Evolutionary conservation across 1,284 basidiomycete genomes (phyloP).

Genomic region (Puccinia horiana): DNA sequence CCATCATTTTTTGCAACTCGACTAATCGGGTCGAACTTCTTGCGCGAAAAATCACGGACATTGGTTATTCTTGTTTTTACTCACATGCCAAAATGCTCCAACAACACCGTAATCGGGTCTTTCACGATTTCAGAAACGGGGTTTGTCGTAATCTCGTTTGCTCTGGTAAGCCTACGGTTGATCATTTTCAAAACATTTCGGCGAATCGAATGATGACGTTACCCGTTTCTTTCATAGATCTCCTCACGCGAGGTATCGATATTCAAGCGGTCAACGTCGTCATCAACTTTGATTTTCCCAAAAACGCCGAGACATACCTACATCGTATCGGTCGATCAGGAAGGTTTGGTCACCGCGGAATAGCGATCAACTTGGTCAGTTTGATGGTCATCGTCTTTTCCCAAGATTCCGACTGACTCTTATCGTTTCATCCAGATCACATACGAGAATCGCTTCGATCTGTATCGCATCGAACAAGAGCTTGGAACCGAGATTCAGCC

Average conservation of each 20-base stretch:
- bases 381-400: constrained; percentile 57
- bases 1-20: constrained; percentile 99
- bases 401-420: neutral
- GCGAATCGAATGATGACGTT: neutral
- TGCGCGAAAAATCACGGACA: constrained; percentile 98
- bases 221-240: constrained; percentile 64
- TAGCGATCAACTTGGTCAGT: constrained; percentile 89
- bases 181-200: neutral
- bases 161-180: constrained; percentile 62
- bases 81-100: constrained; percentile 99
- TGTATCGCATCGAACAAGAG: constrained; percentile 97
- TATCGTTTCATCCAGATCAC: constrained; percentile 55
- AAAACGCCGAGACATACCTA: constrained; percentile 96
- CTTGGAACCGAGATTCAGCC: constrained; percentile 96
- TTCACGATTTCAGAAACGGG: constrained; percentile 98
- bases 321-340: constrained; percentile 97
- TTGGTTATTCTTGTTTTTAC: constrained; percentile 99
- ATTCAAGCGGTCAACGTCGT: constrained; percentile 99
- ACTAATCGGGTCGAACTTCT: constrained; percentile 98
- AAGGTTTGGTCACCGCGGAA: constrained; percentile 92
- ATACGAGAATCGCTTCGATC: constrained; percentile 94
- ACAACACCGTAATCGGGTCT: constrained; percentile 95
- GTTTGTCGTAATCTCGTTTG: constrained; percentile 98
- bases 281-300: constrained; percentile 99
- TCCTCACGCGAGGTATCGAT: constrained; percentile 97